Percentiles rank a stretch among this genome's conserved stretches.
phyloP scores from a whole-genome alignment of 345 rosid genomes.

The Salix caprea region DNA sequence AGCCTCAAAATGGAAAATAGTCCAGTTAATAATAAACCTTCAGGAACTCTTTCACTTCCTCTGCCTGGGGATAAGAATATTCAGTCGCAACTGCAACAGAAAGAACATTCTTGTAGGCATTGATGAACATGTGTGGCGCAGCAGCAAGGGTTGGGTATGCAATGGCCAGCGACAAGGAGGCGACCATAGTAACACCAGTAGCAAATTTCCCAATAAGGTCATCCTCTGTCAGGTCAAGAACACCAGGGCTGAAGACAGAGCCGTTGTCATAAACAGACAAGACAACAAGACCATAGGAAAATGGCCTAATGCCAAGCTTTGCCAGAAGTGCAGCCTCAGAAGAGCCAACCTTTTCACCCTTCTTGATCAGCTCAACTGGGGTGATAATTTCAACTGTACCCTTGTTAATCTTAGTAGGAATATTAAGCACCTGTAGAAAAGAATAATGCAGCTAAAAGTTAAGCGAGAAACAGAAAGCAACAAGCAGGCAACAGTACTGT shows the following conservation, averaged over 20 bases:
- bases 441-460: neutral
- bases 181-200: constrained; percentile 61
- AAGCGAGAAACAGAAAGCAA: too few species aligned
- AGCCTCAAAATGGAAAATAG: neutral
- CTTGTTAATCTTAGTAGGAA: constrained; percentile 98
- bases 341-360: constrained; percentile 95
- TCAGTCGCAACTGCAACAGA: constrained; percentile 68
- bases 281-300: constrained; percentile 84
- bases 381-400: constrained; percentile 96
- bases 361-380: constrained; percentile 87
- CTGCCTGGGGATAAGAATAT: constrained; percentile 74
- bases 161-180: constrained; percentile 61
- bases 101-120: constrained; percentile 79
- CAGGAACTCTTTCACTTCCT: constrained; percentile 76
- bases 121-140: constrained; percentile 86
- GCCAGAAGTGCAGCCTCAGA: constrained; percentile 91
- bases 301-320: constrained; percentile 88
- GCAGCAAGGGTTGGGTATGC: constrained; percentile 92
- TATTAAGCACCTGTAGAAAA: constrained; percentile 62
- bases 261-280: constrained; percentile 75
- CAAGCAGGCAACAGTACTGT: too few species aligned
- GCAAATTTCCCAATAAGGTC: constrained; percentile 79
- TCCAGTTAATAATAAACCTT: constrained; percentile 35
- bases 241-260: constrained; percentile 83
- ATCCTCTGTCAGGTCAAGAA: constrained; percentile 76